phyloP scores from a whole-genome alignment of 2,329 filamentous ascomycete genomes.

The Botrytis elliptica region DNA sequence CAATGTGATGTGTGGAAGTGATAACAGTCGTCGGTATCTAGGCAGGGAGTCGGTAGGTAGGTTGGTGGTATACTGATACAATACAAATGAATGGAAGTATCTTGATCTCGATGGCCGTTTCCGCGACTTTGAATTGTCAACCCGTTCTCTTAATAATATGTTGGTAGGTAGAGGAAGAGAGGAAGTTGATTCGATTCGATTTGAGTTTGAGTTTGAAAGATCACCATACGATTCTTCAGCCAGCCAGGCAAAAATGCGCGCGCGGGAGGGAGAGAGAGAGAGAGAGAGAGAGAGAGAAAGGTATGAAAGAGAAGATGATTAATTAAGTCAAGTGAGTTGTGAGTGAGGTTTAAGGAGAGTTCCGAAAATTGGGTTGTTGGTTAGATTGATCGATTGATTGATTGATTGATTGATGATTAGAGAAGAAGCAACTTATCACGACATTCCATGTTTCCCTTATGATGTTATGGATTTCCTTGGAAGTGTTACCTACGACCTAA shows the following conservation, averaged over 20 bases:
- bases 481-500: neutral
- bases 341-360: neutral
- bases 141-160: neutral
- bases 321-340: neutral
- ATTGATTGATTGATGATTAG: neutral
- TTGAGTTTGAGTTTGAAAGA: neutral
- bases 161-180: neutral
- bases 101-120: neutral
- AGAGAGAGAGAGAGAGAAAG: neutral
- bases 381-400: neutral
- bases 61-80: neutral
- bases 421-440: constrained; percentile 5
- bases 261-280: too few relatives aligned
- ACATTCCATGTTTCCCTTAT: neutral
- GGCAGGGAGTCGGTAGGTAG: neutral
- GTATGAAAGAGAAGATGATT: neutral
- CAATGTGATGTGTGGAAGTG: neutral
- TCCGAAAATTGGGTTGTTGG: constrained; percentile 4
- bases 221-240: neutral
- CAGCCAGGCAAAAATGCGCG: neutral
- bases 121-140: neutral
- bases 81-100: neutral
- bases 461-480: neutral
- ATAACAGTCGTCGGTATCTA: neutral
- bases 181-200: neutral